A percentile compares a stretch with the other conserved stretches of the same genome.
These are phyloP conservation scores for Salix exigua DNA, from an alignment of 345 rosid species.

Conservation along the genomic window DNA sequence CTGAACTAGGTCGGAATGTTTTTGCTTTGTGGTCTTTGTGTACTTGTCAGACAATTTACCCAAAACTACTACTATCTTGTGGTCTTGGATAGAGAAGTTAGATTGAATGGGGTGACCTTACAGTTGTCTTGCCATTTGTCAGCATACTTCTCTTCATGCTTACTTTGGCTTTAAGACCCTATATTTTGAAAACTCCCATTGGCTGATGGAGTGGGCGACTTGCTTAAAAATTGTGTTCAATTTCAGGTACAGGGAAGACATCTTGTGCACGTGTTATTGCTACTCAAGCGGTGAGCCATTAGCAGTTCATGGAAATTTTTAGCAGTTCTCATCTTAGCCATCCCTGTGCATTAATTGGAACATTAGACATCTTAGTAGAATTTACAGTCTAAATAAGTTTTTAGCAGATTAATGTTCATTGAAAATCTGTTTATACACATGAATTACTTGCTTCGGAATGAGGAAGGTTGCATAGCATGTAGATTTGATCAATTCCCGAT, in stretches of 20 bases:
- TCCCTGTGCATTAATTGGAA: neutral
- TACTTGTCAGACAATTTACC: neutral
- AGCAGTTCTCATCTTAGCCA: neutral
- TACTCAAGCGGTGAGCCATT: conserved; percentile 69
- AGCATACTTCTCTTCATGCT: neutral
- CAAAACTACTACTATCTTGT: neutral
- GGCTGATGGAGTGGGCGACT: conserved; percentile 8
- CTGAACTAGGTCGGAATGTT: neutral
- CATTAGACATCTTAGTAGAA: neutral
- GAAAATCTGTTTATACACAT: neutral
- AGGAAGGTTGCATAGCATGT: neutral
- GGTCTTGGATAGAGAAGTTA: neutral
- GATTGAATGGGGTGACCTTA: neutral
- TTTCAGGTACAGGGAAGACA: conserved; percentile 92
- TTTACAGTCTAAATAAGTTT: neutral
- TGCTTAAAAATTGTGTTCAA: conserved; percentile 12
- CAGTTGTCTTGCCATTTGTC: neutral
- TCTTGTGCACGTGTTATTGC: conserved; percentile 93
- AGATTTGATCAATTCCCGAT: neutral
- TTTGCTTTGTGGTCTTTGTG: neutral
- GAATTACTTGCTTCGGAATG: neutral
- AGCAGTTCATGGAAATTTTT: conserved; percentile 3
- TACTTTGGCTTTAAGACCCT: neutral
- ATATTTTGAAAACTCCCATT: neutral
- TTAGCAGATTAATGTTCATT: neutral